phyloP scores from a whole-genome alignment of 2,329 filamentous ascomycete species.

The Apiospora marii region DNA sequence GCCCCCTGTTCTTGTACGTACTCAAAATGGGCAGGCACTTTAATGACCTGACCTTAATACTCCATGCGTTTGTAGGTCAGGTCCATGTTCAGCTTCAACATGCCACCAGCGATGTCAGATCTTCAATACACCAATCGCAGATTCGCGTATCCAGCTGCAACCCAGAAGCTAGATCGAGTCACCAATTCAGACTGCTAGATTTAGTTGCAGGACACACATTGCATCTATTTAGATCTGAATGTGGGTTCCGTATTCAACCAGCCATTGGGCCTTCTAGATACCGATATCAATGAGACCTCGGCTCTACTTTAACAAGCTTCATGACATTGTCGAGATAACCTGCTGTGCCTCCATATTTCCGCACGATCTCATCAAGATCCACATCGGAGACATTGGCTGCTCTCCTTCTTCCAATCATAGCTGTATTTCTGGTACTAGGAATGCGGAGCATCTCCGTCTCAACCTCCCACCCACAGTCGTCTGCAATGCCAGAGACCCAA shows the following conservation, averaged over 20 bases:
- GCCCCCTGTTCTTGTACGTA: background rate
- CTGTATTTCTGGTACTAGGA: conserved; percentile 88
- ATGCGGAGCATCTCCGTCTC: conserved; percentile 91
- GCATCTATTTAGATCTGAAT: background rate
- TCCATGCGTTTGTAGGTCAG: too few relatives aligned
- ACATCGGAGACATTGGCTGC: conserved; percentile 40
- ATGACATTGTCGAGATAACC: conserved; percentile 67
- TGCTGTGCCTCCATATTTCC: conserved; percentile 61
- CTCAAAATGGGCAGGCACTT: background rate
- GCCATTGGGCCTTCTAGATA: background rate
- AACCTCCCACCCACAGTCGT: conserved; percentile 75
- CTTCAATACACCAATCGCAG: background rate
- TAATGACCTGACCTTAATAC: background rate
- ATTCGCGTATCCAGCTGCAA: background rate
- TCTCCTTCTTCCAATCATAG: conserved; percentile 72
- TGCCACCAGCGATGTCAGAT: background rate
- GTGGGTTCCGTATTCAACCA: background rate
- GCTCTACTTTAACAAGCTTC: conserved; percentile 63
- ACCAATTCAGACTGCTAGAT: background rate
- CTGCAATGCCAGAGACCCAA: conserved; percentile 76
- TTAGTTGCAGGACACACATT: background rate
- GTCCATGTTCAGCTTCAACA: background rate
- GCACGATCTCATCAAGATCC: conserved; percentile 54
- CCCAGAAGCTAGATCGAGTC: background rate
- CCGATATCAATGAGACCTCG: conserved; percentile 47